Base-by-base conservation (phyloP, 495 filamentous ascomycete genomes). In the Hyaloscypha variabilis region DNA sequence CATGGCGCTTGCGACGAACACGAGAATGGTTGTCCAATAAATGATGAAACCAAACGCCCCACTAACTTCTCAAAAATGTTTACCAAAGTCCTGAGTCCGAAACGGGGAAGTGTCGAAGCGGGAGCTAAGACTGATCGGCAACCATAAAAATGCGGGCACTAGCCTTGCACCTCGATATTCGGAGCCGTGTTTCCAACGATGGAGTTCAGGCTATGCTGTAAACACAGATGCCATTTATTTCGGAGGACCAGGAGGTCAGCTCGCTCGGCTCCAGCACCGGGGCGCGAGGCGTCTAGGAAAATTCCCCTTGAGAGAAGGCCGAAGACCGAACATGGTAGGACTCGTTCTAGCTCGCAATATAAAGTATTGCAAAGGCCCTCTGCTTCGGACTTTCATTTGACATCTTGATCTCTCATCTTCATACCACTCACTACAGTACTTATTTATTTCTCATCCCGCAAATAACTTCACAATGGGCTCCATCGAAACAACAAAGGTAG, bases 381-480 rank as follows among this genome's bases (percentile, higher is more conserved):
- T 17, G 14, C 39, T 46, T 46, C 39, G 39, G 39, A 46, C 39
- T 46, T 36, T 46, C 39, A 46, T 17, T 46, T 46, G 39, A 46
- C 39, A 46, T 46, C 10, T 46, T 17, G 11, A 46, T 46, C 19
- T 46, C 31, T 46, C 11, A 46, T 2, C 17, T 46, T 46, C 17
- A 46, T 46, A 4, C 14, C 13, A 46, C 39, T 17, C 39, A 4
- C 39, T 17, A 46, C 39, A 10, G 19, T 17, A 46, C 17, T 0
- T 36, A 6, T 13, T 46, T 54, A 6, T 54, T 54, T 46, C 13
- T 31, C 3, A 58, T 31, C 28, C 57, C n/a, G n/a, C n/a, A n/a
- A n/a, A 39, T 39, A 25, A n/a, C n/a, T 23, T 13, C 21, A 54
- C 25, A 24, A 62, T 62, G 60, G 60, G 60, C 25, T 62, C 60